Evolutionary conservation across 2,329 filamentous ascomycete genomes (phyloP).

Genomic region (Penicillium digitatum): DNA sequence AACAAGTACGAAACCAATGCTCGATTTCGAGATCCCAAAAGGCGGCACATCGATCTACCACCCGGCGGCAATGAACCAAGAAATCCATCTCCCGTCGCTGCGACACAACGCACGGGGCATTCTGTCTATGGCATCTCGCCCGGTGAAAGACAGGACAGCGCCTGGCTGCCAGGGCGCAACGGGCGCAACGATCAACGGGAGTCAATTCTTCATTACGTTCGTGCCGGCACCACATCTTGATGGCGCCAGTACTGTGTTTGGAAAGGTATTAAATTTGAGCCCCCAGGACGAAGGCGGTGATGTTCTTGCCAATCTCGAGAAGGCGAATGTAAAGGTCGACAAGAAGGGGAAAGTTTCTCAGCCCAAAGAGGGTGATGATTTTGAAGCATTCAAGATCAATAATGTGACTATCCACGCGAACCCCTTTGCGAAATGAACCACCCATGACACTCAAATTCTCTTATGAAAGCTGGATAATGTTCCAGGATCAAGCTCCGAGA

Average conservation of each 20-base stretch:
- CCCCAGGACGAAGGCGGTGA: constrained; percentile 45
- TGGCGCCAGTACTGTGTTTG: constrained; percentile 65
- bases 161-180: constrained; percentile 44
- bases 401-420: constrained; percentile 61
- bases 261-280: constrained; percentile 51
- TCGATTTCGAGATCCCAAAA: constrained; percentile 50
- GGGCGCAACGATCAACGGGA: constrained; percentile 48
- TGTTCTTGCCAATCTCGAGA: constrained; percentile 51
- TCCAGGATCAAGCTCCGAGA: neutral
- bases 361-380: constrained; percentile 39
- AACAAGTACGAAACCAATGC: constrained; percentile 39
- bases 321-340: constrained; percentile 58
- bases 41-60: constrained; percentile 55
- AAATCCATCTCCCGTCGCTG: constrained; percentile 55
- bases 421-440: constrained; percentile 54
- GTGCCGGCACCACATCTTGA: constrained; percentile 60
- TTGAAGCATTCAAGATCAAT: constrained; percentile 54
- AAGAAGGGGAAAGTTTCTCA: constrained; percentile 57
- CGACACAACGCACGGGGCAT: constrained; percentile 56
- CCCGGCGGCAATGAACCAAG: constrained; percentile 55
- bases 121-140: constrained; percentile 57
- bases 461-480: neutral
- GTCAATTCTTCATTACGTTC: constrained; percentile 63
- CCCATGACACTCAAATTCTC: neutral
- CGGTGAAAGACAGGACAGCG: constrained; percentile 43